These are phyloP conservation scores for Pleurotus sapidus DNA, from an alignment of 768 basidiomycete species.

Conservation along the genomic window DNA sequence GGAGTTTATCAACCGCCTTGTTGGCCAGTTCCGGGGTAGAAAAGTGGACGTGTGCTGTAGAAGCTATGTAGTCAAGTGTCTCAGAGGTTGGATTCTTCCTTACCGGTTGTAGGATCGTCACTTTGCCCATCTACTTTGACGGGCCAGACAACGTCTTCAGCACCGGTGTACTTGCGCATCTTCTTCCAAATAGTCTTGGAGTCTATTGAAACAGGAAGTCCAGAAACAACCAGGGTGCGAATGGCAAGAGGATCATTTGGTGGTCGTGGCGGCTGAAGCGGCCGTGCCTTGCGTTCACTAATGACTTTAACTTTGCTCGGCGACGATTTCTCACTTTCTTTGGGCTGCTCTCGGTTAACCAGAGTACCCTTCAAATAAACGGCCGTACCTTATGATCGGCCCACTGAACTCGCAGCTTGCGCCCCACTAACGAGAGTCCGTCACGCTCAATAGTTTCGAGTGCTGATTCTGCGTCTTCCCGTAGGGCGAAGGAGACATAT, in stretches of 20 bases:
- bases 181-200: constrained; percentile 82
- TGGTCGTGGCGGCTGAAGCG: constrained; percentile 23
- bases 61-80: not conserved
- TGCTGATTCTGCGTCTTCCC: constrained; percentile 82
- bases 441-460: constrained; percentile 63
- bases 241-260: constrained; percentile 78
- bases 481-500: constrained; percentile 89
- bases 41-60: constrained; percentile 71
- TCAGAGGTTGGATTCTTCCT: not conserved
- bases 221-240: constrained; percentile 75
- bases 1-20: constrained; percentile 74
- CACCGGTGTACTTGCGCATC: constrained; percentile 74
- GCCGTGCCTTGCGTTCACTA: constrained; percentile 17
- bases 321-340: not conserved
- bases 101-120: constrained; percentile 50
- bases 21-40: constrained; percentile 62
- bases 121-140: constrained; percentile 42
- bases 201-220: constrained; percentile 61
- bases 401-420: constrained; percentile 76
- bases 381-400: constrained; percentile 69
- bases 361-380: not conserved
- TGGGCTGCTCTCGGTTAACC: not conserved
- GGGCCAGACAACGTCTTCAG: constrained; percentile 75
- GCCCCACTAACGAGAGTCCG: constrained; percentile 62
- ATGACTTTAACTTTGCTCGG: not conserved